These are phyloP conservation scores for Amanita thiersii DNA, from an alignment of 768 basidiomycete genomes.

Conservation along the genomic window DNA sequence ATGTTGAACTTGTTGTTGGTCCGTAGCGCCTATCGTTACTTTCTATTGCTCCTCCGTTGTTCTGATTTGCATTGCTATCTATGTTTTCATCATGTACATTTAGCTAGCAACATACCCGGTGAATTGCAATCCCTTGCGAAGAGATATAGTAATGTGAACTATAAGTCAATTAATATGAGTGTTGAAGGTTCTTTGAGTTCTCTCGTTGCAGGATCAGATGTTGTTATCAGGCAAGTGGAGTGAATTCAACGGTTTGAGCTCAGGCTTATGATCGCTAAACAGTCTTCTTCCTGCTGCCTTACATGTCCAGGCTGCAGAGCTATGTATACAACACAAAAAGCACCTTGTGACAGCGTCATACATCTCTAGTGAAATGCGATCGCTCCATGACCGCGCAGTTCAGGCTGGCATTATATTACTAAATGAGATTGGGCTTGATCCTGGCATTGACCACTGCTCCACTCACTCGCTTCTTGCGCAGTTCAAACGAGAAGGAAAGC, in stretches of 20 bases:
- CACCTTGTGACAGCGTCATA: constrained; percentile 92
- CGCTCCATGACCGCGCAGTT: constrained; percentile 52
- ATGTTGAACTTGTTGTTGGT: constrained; percentile 76
- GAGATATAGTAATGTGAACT: constrained; percentile 42
- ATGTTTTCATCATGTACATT: constrained; percentile 5
- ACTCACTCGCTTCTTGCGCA: constrained; percentile 62
- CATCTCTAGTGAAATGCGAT: constrained; percentile 69
- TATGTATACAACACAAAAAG: constrained; percentile 60
- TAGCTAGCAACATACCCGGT: constrained; percentile 64
- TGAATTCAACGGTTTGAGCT: neutral
- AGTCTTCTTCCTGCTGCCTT: constrained; percentile 77
- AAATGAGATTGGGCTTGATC: constrained; percentile 88
- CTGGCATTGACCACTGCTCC: constrained; percentile 85
- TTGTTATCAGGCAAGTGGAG: constrained; percentile 72
- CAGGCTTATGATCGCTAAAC: neutral
- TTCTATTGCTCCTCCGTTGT: constrained; percentile 8
- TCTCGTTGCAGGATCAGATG: constrained; percentile 59
- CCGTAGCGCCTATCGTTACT: constrained; percentile 20
- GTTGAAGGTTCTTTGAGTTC: constrained; percentile 35
- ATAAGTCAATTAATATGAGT: constrained; percentile 51
- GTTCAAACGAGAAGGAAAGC: constrained; percentile 42
- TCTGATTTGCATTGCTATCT: constrained; percentile 5
- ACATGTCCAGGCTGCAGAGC: constrained; percentile 62
- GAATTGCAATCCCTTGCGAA: constrained; percentile 48
- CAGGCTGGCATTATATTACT: constrained; percentile 62